Evolutionary conservation across 192 early-diverging fungal genomes (phyloP).

Genomic region (Backusella psychrophila): DNA sequence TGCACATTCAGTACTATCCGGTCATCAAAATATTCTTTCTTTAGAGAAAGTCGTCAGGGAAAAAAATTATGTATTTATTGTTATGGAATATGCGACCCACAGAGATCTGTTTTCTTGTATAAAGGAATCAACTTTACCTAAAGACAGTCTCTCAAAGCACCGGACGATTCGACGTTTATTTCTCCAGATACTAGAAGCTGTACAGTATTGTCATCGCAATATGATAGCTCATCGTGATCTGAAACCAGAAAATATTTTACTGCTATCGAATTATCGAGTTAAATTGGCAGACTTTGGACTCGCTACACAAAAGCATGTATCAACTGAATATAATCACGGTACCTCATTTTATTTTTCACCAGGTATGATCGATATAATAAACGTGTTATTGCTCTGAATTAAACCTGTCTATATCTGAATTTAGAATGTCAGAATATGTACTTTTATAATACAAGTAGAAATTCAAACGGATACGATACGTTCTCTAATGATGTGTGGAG

Average conservation of each 20-base stretch:
- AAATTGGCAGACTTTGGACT: conserved; percentile 97
- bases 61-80: conserved; percentile 57
- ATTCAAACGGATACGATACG: conserved; percentile 59
- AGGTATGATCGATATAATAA: conserved; percentile 35
- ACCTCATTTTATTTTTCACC: conserved; percentile 58
- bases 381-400: background rate
- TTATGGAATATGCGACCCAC: conserved; percentile 76
- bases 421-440: conserved; percentile 56
- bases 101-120: conserved; percentile 96
- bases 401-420: conserved; percentile 4
- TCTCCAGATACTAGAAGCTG: conserved; percentile 80
- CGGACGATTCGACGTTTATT: conserved; percentile 75
- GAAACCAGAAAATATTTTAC: conserved; percentile 81
- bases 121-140: conserved; percentile 47
- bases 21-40: conserved; percentile 68
- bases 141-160: conserved; percentile 65
- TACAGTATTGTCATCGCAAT: conserved; percentile 67
- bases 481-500: conserved; percentile 85
- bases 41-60: conserved; percentile 66
- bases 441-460: conserved; percentile 1
- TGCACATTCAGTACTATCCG: conserved; percentile 60
- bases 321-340: conserved; percentile 68
- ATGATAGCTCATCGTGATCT: conserved; percentile 77
- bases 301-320: conserved; percentile 66
- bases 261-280: conserved; percentile 53